A percentile compares a stretch with the other conserved stretches of the same genome.
Conservation (phyloP, 1,284 basidiomycete genomes). For the Microbotryomycetes sp. region DNA sequence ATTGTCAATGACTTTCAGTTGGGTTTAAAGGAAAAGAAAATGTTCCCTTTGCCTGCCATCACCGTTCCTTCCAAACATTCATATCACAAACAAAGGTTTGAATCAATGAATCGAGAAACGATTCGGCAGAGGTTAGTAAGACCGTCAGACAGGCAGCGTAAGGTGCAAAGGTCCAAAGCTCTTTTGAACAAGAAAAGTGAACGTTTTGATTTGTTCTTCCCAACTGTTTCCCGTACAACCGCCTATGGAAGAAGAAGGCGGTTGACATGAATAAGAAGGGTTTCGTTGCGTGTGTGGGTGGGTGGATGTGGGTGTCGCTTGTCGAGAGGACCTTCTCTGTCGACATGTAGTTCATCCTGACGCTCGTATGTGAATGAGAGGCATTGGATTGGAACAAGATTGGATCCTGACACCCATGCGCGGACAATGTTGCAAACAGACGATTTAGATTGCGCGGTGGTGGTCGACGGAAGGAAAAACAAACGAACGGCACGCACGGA, state of each 20-base stretch:
- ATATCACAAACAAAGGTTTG: background rate
- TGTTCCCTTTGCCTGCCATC: background rate
- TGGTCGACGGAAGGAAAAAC: too few species aligned
- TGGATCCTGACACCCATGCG: too few species aligned
- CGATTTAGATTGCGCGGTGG: too few species aligned
- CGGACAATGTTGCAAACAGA: too few species aligned
- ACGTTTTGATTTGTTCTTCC: background rate
- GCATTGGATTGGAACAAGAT: too few species aligned
- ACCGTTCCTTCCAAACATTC: background rate
- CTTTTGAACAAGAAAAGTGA: too few species aligned
- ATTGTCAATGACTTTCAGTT: too few species aligned
- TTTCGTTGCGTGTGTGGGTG: background rate
- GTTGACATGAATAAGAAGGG: background rate
- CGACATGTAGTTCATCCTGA: too few species aligned
- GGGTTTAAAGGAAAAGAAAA: too few species aligned
- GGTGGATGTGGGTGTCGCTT: background rate
- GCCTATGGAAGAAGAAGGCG: background rate
- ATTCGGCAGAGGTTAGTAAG: background rate
- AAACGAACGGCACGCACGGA: too few species aligned
- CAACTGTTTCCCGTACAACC: background rate
- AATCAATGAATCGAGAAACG: background rate
- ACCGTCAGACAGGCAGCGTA: background rate
- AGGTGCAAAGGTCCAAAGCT: background rate
- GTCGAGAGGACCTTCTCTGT: background rate
- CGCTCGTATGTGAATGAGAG: too few species aligned